phyloP scores from a whole-genome alignment of 1,139 yeast genomes.

The Meyerozyma carpophila region DNA sequence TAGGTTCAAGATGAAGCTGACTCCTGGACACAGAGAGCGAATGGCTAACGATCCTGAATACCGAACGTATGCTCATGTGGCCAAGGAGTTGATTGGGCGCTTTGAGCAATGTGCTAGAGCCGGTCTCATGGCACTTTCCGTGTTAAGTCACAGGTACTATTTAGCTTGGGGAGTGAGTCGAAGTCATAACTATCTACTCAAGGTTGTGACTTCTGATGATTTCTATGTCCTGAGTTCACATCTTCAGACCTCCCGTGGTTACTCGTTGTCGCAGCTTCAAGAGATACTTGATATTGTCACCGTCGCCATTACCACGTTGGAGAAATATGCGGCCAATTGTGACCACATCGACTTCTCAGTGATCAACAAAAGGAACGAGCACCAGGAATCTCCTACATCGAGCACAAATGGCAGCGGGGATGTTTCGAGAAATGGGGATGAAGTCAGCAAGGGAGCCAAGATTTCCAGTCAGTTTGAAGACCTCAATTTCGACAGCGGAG shows the following conservation, averaged over 20 bases:
- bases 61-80: neutral
- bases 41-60: slow-evolving; percentile 1
- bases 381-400: neutral
- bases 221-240: slow-evolving; percentile 1
- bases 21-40: neutral
- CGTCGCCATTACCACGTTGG: neutral
- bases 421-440: neutral
- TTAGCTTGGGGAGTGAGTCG: slow-evolving; percentile 9
- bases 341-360: neutral
- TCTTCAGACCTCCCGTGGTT: too few species aligned
- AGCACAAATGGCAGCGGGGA: neutral
- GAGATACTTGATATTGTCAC: neutral
- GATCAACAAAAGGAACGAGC: neutral
- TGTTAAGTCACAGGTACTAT: slow-evolving; percentile 7
- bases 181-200: slow-evolving; percentile 6
- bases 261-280: neutral
- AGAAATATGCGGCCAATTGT: neutral
- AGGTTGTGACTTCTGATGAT: slow-evolving; percentile 6
- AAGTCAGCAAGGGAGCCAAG: neutral
- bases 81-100: neutral
- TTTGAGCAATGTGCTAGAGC: neutral
- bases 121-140: slow-evolving; percentile 1
- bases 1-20: neutral
- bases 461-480: neutral
- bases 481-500: neutral